Conservation (phyloP, 805 yeast genomes). For the Starmerella floricola region DNA sequence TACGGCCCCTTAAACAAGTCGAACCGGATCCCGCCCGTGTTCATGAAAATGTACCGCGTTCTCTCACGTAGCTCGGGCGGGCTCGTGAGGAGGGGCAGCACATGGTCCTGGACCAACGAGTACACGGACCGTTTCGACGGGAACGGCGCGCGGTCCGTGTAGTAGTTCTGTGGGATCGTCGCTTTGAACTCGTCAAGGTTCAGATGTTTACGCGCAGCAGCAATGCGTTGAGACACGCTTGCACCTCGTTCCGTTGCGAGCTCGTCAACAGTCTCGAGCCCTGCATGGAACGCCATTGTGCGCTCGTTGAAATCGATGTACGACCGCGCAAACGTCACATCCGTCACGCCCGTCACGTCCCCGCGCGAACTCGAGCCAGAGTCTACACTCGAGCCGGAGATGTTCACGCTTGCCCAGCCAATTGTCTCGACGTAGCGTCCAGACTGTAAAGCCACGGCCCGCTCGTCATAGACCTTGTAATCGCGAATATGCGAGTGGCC, state of each 20-base stretch:
- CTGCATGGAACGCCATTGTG: slow-evolving; percentile 51
- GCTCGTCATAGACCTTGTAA: slow-evolving; percentile 51
- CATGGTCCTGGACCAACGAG: slow-evolving; percentile 42
- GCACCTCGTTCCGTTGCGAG: slow-evolving; percentile 48
- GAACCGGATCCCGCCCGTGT: slow-evolving; percentile 78
- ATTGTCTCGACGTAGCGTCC: slow-evolving; percentile 86
- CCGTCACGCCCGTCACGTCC: too few relatives aligned
- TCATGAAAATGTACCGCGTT: slow-evolving; percentile 47
- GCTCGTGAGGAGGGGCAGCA: slow-evolving; percentile 37
- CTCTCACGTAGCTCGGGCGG: slow-evolving; percentile 20
- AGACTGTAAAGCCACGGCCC: slow-evolving; percentile 66
- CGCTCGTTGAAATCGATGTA: slow-evolving; percentile 72
- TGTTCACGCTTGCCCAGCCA: slow-evolving; percentile 60
- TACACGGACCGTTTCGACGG: slow-evolving; percentile 46
- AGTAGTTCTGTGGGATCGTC: slow-evolving; percentile 50
- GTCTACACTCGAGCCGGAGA: slow-evolving; percentile 10
- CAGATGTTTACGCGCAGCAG: slow-evolving; percentile 36
- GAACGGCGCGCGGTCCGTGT: slow-evolving; percentile 54
- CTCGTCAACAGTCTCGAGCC: neutral
- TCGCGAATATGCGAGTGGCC: slow-evolving; percentile 91
- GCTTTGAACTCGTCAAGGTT: slow-evolving; percentile 49
- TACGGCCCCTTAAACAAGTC: slow-evolving; percentile 76
- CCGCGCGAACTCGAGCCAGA: too few relatives aligned
- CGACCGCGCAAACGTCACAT: slow-evolving; percentile 39
- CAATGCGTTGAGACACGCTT: slow-evolving; percentile 36